Percentiles rank a stretch among this genome's conserved stretches.
Evolutionary conservation across 768 basidiomycete genomes (phyloP).

Genomic region (Kwoniella europaea): DNA sequence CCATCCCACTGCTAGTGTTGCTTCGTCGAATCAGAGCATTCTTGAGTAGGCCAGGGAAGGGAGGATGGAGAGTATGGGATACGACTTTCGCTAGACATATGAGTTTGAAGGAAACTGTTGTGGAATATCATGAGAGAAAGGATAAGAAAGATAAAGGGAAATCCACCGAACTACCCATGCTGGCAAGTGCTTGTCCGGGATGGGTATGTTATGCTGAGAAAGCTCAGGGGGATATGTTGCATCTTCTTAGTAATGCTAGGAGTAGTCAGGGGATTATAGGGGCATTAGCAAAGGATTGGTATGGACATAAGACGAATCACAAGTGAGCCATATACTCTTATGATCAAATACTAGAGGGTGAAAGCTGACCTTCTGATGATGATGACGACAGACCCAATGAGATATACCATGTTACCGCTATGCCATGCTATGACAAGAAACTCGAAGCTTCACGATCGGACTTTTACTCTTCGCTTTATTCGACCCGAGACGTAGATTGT

Average conservation of each 20-base stretch:
- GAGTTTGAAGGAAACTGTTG: slow-evolving; percentile 76
- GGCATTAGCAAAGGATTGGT: slow-evolving; percentile 86
- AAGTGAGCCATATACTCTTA: slow-evolving; percentile 63
- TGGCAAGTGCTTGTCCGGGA: slow-evolving; percentile 95
- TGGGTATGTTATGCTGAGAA: slow-evolving; percentile 99
- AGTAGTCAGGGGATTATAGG: slow-evolving; percentile 96
- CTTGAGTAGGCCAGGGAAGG: slow-evolving; percentile 42
- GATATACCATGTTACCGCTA: slow-evolving; percentile 94
- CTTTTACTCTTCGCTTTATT: slow-evolving; percentile 74
- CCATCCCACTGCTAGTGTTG: slow-evolving; percentile 66
- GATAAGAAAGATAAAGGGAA: slow-evolving; percentile 48
- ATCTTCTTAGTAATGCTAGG: slow-evolving; percentile 83
- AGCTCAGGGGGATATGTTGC: slow-evolving; percentile 89
- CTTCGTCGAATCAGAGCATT: slow-evolving; percentile 63
- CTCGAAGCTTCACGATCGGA: slow-evolving; percentile 94
- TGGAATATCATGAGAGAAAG: slow-evolving; percentile 79
- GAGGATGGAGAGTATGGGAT: slow-evolving; percentile 70
- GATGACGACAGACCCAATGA: slow-evolving; percentile 69
- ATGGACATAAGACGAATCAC: slow-evolving; percentile 70
- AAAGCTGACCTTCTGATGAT: slow-evolving; percentile 13
- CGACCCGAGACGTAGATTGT: slow-evolving; percentile 92
- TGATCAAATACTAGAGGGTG: not conserved
- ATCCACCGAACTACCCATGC: slow-evolving; percentile 71
- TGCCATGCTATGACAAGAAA: slow-evolving; percentile 99
- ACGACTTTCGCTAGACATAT: slow-evolving; percentile 93